Evolutionary conservation across 768 basidiomycete genomes (phyloP).

Genomic region (Phanerochaete sordida): DNA sequence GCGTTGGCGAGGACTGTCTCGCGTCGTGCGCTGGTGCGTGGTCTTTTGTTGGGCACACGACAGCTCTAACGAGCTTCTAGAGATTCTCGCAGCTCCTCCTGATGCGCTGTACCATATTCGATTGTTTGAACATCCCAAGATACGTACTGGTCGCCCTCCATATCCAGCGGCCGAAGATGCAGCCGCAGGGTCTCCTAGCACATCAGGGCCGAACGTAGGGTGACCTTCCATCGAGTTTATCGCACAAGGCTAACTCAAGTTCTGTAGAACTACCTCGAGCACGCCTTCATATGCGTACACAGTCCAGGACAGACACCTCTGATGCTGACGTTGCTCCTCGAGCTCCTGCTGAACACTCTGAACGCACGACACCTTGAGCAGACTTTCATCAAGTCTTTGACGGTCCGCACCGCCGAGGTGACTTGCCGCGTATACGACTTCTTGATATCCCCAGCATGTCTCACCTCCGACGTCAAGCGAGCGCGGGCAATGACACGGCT

Average conservation of each 20-base stretch:
- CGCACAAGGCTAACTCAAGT: neutral
- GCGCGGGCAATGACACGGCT: slow-evolving; percentile 39
- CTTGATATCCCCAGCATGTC: slow-evolving; percentile 38
- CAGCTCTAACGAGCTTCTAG: neutral
- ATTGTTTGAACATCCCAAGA: neutral
- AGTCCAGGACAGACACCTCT: neutral
- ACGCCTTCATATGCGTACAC: neutral
- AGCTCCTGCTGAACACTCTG: neutral
- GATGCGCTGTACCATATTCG: neutral
- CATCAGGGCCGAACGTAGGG: neutral
- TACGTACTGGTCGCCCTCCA: neutral
- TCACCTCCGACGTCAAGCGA: slow-evolving; percentile 30
- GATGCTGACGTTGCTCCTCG: neutral
- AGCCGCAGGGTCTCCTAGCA: neutral
- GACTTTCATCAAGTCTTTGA: neutral
- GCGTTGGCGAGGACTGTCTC: neutral
- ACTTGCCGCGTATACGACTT: slow-evolving; percentile 31
- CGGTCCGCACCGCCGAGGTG: neutral
- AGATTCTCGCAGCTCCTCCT: neutral
- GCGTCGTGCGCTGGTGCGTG: neutral
- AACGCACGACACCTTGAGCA: neutral
- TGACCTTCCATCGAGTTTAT: neutral
- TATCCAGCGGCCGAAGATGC: neutral
- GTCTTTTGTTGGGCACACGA: neutral
- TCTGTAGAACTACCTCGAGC: neutral